Conservation (phyloP, 2,329 filamentous ascomycete species). For the Colletotrichum ledebouriae region DNA sequence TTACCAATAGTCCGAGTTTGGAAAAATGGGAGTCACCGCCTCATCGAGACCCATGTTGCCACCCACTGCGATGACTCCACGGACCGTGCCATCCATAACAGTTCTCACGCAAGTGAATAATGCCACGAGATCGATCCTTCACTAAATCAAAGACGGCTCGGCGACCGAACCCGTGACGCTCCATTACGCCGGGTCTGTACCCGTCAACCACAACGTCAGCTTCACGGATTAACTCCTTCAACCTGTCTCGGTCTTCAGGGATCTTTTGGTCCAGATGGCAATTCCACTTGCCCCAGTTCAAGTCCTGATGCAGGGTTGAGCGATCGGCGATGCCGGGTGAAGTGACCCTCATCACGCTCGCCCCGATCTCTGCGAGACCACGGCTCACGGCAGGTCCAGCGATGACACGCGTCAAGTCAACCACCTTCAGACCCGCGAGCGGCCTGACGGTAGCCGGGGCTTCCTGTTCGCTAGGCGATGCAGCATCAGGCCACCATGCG, state of each 20-base stretch:
- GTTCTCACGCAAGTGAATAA: conserved; percentile 65
- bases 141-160: conserved; percentile 57
- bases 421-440: conserved; percentile 61
- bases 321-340: conserved; percentile 55
- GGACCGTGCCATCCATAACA: conserved; percentile 67
- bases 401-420: conserved; percentile 63
- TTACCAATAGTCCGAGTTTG: too few species aligned
- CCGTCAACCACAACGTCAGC: conserved; percentile 65
- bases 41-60: conserved; percentile 56
- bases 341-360: conserved; percentile 60
- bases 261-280: conserved; percentile 56
- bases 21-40: too few species aligned
- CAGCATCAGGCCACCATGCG: conserved; percentile 48
- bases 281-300: conserved; percentile 65
- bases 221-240: conserved; percentile 54
- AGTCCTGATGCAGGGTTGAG: conserved; percentile 56
- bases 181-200: conserved; percentile 61
- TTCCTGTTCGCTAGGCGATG: background rate
- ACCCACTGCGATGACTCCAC: conserved; percentile 60
- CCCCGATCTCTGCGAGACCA: conserved; percentile 59
- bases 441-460: conserved; percentile 48
- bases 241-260: conserved; percentile 7
- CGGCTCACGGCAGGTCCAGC: conserved; percentile 60
- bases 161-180: conserved; percentile 59
- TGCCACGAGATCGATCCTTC: conserved; percentile 34